Evolutionary conservation across 1,139 yeast genomes (phyloP), one percentile per base, ranked within the genome.

Genomic region (Saccharomyces hybrid): DNA sequence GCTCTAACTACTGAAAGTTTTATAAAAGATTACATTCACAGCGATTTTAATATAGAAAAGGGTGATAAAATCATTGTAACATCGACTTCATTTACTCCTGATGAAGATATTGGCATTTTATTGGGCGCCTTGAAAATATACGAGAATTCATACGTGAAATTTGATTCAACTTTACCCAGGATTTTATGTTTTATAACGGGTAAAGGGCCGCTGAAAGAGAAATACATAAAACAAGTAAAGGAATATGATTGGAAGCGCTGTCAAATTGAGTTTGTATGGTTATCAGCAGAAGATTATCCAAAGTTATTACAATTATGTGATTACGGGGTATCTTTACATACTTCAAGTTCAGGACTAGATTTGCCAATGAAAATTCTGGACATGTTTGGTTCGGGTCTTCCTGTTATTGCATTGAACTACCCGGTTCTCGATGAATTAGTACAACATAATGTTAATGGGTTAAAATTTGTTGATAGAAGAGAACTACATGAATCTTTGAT

Each of bases 301-400:
- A 70, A 75, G 51, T 72, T 93, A 1, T 69, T 95, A 41, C 84
- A 85, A 3, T 72, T 82, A 6, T 95, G 96, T 4, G 96, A 93
- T 66, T 66, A 91, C 34, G 98, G 97, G 3, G 78, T 95, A 1
- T 93, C 98, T 0, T 74, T 95, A 55, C 99, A 95, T 69, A 81
- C 85, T 4, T 90, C 98, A 0, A 87, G 96, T 42, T 86, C 96
- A 53, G 99, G 99, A 0, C 77, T 88, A 57, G 99, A 95, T 66
- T 75, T 95, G 56, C 99, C 99, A 0, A 95, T 95, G 99, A 95
- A 95, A 69, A 88, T 93, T 46, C 85, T 93, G 6, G 99, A 93
- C 65, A 84, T 93, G 79, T 91, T 91, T 75, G 99, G 99, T 0
- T 88, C 95, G 59, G 99, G 99, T 0, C 75, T 93, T 6, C 99